phyloP scores from a whole-genome alignment of 1,139 yeast genomes.

The Lodderomyces beijingensis region DNA sequence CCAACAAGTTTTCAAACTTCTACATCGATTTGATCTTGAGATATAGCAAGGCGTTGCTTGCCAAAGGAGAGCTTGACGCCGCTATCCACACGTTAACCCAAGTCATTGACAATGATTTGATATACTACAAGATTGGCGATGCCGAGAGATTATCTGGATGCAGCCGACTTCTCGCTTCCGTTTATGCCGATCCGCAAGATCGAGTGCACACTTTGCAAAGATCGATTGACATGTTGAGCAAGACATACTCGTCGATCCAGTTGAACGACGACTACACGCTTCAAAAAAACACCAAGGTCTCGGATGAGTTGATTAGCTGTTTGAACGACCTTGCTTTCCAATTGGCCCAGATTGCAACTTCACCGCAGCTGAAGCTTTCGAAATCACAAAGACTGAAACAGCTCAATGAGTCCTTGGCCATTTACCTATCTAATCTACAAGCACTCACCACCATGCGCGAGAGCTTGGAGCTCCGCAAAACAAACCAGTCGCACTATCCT shows the following conservation, averaged over 20 bases:
- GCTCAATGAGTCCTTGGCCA: constrained; percentile 24
- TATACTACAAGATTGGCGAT: constrained; percentile 41
- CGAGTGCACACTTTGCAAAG: constrained; percentile 36
- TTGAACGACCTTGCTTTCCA: constrained; percentile 35
- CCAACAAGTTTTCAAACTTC: constrained; percentile 36
- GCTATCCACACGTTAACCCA: constrained; percentile 27
- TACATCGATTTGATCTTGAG: constrained; percentile 43
- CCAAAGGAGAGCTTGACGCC: constrained; percentile 36
- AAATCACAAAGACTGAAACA: constrained; percentile 17
- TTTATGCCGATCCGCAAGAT: constrained; percentile 20
- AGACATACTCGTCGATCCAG: constrained; percentile 25
- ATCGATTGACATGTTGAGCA: constrained; percentile 36
- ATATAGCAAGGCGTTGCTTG: constrained; percentile 39
- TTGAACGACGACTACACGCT: constrained; percentile 23
- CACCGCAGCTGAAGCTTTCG: constrained; percentile 4
- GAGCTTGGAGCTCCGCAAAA: constrained; percentile 16
- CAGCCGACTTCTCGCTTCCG: constrained; percentile 33
- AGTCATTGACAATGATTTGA: constrained; percentile 34
- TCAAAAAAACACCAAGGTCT: constrained; percentile 26
- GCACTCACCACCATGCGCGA: constrained; percentile 20
- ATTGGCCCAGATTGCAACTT: constrained; percentile 20
- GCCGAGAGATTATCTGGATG: constrained; percentile 42
- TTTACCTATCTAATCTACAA: constrained; percentile 37
- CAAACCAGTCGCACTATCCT: constrained; percentile 31
- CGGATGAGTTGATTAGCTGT: constrained; percentile 36